A percentile compares a stretch with the other conserved stretches of the same genome.
Conservation (phyloP, 129 eudicot genomes). For the Chrysanthemum makinoi region DNA sequence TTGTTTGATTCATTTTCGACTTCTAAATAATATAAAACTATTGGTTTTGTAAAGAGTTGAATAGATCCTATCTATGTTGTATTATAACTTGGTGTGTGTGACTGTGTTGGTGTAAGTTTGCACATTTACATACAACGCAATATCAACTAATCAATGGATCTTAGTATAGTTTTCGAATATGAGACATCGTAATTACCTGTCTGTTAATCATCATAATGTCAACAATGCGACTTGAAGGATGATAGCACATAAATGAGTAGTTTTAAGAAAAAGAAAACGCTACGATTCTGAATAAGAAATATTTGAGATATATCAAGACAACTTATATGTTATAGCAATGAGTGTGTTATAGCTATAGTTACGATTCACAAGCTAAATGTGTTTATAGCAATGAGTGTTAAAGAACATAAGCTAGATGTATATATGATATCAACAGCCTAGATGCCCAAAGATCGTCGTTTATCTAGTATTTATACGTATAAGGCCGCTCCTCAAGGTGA, state of each 20-base stretch:
- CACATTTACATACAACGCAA: neutral
- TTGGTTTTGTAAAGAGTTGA: constrained; percentile 34
- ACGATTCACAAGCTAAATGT: neutral
- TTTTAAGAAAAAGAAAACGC: neutral
- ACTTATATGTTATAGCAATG: no score
- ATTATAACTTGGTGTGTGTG: constrained; percentile 8
- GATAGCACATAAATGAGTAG: neutral
- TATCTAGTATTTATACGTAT: neutral
- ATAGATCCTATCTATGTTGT: constrained; percentile 8
- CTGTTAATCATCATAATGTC: neutral
- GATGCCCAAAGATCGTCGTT: neutral
- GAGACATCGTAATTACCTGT: neutral
- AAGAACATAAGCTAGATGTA: constrained; percentile 5
- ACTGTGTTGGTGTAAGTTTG: constrained; percentile 9
- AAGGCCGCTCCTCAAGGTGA: neutral
- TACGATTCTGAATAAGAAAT: neutral
- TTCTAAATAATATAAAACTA: neutral
- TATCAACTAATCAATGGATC: constrained; percentile 3
- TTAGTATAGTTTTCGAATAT: neutral
- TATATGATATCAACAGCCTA: constrained; percentile 2
- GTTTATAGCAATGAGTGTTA: constrained; percentile 7
- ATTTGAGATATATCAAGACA: neutral
- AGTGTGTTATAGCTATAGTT: no score
- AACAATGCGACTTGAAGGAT: neutral
- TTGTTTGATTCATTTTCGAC: constrained; percentile 19